These are phyloP conservation scores for Paramecium tetraurelia DNA, from an alignment of 73 alveolate species.

Conservation along the genomic window DNA sequence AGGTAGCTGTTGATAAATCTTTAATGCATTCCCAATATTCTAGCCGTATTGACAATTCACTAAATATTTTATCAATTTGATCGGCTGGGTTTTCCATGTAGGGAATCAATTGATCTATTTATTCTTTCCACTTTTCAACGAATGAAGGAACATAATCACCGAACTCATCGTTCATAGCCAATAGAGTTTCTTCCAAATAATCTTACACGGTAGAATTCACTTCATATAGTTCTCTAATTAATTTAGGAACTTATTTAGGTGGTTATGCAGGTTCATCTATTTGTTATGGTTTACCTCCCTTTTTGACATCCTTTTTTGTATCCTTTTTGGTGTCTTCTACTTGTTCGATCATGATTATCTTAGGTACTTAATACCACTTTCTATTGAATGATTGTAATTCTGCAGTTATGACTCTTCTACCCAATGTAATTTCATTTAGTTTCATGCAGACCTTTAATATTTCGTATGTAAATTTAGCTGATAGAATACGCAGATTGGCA, in stretches of 20 bases:
- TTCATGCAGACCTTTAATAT: conserved; percentile 51
- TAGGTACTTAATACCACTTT: conserved; percentile 55
- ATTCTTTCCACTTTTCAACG: conserved; percentile 91
- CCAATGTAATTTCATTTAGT: conserved; percentile 71
- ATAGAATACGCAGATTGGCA: conserved; percentile 44
- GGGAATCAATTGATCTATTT: conserved; percentile 59
- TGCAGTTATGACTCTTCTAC: conserved; percentile 61
- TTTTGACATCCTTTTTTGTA: conserved; percentile 44
- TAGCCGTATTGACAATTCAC: conserved; percentile 31
- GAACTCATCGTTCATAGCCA: conserved; percentile 51
- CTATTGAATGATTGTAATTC: conserved; percentile 38
- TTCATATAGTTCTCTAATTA: conserved; percentile 51
- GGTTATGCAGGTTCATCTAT: conserved; percentile 30
- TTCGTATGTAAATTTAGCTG: conserved; percentile 59
- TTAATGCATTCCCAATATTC: conserved; percentile 61
- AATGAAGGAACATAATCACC: conserved; percentile 59
- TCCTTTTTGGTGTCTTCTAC: conserved; percentile 50
- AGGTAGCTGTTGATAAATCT: conserved; percentile 46
- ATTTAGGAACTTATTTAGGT: conserved; percentile 38
- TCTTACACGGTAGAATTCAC: conserved; percentile 41
- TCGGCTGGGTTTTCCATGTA: conserved; percentile 63
- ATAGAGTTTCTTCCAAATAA: conserved; percentile 53
- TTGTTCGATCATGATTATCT: conserved; percentile 1
- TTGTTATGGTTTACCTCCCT: conserved; percentile 3
- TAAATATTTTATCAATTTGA: conserved; percentile 26